Base-by-base conservation (phyloP, 257 asterid genomes). In the Leonotis leonurus region DNA sequence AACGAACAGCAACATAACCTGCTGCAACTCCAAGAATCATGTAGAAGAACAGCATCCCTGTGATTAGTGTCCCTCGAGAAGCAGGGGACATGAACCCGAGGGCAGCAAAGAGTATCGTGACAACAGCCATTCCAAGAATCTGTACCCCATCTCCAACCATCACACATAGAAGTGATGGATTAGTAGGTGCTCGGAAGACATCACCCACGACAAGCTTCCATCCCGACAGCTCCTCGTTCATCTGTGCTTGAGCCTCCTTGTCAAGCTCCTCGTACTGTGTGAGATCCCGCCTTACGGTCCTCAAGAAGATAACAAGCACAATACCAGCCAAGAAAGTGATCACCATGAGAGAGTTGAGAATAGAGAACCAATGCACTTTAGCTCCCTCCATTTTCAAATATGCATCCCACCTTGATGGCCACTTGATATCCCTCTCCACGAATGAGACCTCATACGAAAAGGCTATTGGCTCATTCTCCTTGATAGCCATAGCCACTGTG, bases 351-450 rank as follows among this genome's bases (percentile, higher is more conserved):
- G 97, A 89, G 75, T 89, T 86, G 17, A 89, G 72, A 36, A 89
- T 89, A 5, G 97, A 89, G 79, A 89, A 89, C 97, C 97, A 89
- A 61, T 89, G 97, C 48, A 89, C 97, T 67, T 87, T 87, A 3
- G 97, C 83, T 18, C 95, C 97, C 82, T 89, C 97, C 97, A 89
- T 86, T 65, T 89, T 86, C 73, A 89, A 33, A 68, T 89, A 89
- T 8, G 97, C 94, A 67, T 89, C 97, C 97, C 97, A 89, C 52
- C 97, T 81, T 1, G 95, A 87, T 1, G 97, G 97, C 97, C 97
- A 89, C 74, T 81, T 89, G 73, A 84, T 89, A 48, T 89, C 92
- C 65, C 92, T 81, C 84, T 86, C 87, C 65, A 79, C 85, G 57
- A 86, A 86, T 2, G 72, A 56, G 10, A 89, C 97, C 79, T 86